Evolutionary conservation across 108 stramenopile genomes (phyloP), one percentile per base, ranked within the genome.

Genomic region (Cyclotella cryptica): DNA sequence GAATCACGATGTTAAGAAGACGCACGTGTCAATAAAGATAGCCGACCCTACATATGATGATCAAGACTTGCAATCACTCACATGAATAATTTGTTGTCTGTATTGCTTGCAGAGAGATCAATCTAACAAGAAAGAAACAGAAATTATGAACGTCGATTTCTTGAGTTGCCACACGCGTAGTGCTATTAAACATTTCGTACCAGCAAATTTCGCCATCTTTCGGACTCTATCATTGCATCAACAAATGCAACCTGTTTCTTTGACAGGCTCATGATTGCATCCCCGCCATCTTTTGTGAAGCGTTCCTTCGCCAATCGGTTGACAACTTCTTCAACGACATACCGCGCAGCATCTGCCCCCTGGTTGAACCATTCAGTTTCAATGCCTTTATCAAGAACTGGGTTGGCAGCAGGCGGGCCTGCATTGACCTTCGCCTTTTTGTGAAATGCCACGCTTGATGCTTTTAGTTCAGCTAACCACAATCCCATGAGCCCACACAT

Each of bases 181-280:
- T 57, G 12, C 1, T 5, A 22, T 2, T 21, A 18, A 9, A 39
- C 18, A 21, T 21, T 24, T 21, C 54, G 44, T 29, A 71, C 70
- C 75, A 96, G 74, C 44, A 96, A 72, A 28, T 89, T 85, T 46
- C 94, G 82, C 92, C 92, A 96, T 52, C 90, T 81, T 39, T 79
- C 75, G 14, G 90, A 91, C 10, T 83, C 78, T 78, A 96, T 93
- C 92, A 96, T 96, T n/a, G 90, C 89, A 44, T 88, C 90, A 53
- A 96, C 71, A 80, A 96, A 96, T 15, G 81, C 85, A 19, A 77
- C 88, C 51, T 93, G 85, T 13, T 78, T 71, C 73, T 89, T 93
- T n/a, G 82, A 71, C 4, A 96, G 72, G n/a, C 74, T 63, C 26
- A 96, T 64, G 61, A 96, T 93, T 39, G 72, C 84, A 69, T 93